Evolutionary conservation across 2,329 filamentous ascomycete species (phyloP), one percentile per base, ranked within the genome.

Genomic region (Epichloe glyceriae): DNA sequence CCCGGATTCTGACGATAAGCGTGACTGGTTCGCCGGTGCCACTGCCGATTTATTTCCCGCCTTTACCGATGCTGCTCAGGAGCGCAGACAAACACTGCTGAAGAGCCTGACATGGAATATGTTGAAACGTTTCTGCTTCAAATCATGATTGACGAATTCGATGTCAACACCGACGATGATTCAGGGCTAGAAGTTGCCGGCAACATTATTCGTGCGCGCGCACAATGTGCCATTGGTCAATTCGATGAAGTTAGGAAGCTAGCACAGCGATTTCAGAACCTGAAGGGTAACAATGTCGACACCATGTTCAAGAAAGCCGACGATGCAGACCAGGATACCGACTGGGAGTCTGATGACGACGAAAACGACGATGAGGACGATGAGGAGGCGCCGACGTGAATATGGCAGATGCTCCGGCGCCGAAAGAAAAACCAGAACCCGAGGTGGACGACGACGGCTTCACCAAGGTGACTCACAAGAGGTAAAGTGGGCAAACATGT

Each of bases 101-200:
- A 73, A 19, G 76, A 80, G 57, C 74, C 86, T 11, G 86, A 95
- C 58, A 71, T 78, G 17, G 81, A 85, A 56, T 88, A 96, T 59
- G 73, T 96, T 42, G 91, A 97, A 71, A 78, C 84, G 40, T 82
- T 94, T 48, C 73, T 97, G 46, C 73, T 95, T 45, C 87, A 96
- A 61, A 83, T 95, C 54, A 93, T 97, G 85, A 78, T 86, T 55
- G 93, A 97, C 70, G 93, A 98, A 68, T 98, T 97, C 62, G 89
- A 95, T 61, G 85, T 93, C 50, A 84, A 87, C 51, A 80, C 96
- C 30, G 93, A 97, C 61, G 93, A 98, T 66, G 90, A 89, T 59
- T 91, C 84, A 46, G 86, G 83, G 35, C 81, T 78, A 49, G 78
- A 83, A 51, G 79, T 95, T 6, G 89, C 89, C 10, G 72, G 74